A percentile compares a stretch with the other conserved stretches of the same genome.
Evolutionary conservation across 805 yeast genomes (phyloP).

Genomic region (Candida endomychidarum): DNA sequence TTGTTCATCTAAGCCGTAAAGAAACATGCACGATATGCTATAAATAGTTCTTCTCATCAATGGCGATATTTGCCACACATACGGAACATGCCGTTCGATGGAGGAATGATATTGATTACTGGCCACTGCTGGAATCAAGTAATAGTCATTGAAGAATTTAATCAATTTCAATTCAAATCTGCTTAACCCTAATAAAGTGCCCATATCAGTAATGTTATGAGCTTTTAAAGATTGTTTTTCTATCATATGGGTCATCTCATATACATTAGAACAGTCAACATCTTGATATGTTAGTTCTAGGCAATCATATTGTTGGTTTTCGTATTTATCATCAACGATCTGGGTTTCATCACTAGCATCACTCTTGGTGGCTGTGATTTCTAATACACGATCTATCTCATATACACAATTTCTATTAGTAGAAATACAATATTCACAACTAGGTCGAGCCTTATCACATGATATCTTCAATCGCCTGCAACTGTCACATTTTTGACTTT

Average conservation of each 20-base stretch:
- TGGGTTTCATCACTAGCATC: no score
- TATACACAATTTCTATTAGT: constrained; percentile 22
- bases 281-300: no score
- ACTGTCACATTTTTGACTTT: constrained; percentile 13
- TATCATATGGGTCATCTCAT: background rate
- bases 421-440: constrained; percentile 27
- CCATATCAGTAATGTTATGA: constrained; percentile 7
- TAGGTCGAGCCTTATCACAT: constrained; percentile 26
- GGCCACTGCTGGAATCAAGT: constrained; percentile 4
- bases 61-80: constrained; percentile 6
- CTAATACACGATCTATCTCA: constrained; percentile 5
- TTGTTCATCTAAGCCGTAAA: constrained; percentile 6
- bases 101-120: constrained; percentile 3
- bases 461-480: constrained; percentile 13
- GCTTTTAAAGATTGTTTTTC: background rate
- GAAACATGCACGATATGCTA: constrained; percentile 9
- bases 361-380: no score
- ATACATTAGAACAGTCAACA: no score
- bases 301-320: no score
- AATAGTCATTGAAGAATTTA: constrained; percentile 11
- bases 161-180: constrained; percentile 12
- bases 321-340: no score
- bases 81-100: constrained; percentile 7
- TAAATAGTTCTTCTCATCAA: constrained; percentile 7
- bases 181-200: constrained; percentile 1